A percentile compares a stretch with the other conserved stretches of the same genome.
Conservation (phyloP, 495 filamentous ascomycete genomes). For the Parachaetomium inaequale region DNA sequence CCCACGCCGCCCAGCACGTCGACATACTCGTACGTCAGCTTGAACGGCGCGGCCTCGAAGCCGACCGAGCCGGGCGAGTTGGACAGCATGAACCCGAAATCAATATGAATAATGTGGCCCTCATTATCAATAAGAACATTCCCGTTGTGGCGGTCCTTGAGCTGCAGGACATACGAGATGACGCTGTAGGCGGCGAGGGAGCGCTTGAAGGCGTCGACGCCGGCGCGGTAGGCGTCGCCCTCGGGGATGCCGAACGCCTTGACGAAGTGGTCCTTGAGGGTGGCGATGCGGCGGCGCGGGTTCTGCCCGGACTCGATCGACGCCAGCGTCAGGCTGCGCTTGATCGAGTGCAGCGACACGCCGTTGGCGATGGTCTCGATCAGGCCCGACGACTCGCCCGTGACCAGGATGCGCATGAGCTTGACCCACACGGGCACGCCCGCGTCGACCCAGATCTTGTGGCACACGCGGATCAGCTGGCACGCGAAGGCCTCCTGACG, state of each 20-base stretch:
- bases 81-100: constrained; percentile 79
- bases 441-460: constrained; percentile 72
- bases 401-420: constrained; percentile 74
- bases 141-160: constrained; percentile 79
- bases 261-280: constrained; percentile 70
- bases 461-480: constrained; percentile 69
- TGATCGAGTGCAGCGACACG: constrained; percentile 70
- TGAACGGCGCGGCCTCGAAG: constrained; percentile 76
- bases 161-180: constrained; percentile 69
- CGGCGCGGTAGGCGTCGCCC: constrained; percentile 57
- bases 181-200: constrained; percentile 72
- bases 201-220: constrained; percentile 65
- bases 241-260: constrained; percentile 67
- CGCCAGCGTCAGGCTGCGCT: constrained; percentile 67
- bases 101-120: constrained; percentile 77
- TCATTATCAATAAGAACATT: constrained; percentile 76
- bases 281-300: constrained; percentile 63
- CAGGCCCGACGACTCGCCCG: constrained; percentile 70
- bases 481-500: constrained; percentile 76
- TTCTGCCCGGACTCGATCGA: constrained; percentile 62
- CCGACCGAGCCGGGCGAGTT: constrained; percentile 74
- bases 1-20: constrained; percentile 67
- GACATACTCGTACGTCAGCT: constrained; percentile 73
- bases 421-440: constrained; percentile 73
- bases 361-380: constrained; percentile 80